These are phyloP conservation scores for Mycena olivaceomarginata DNA, from an alignment of 768 basidiomycete species.

Conservation along the genomic window DNA sequence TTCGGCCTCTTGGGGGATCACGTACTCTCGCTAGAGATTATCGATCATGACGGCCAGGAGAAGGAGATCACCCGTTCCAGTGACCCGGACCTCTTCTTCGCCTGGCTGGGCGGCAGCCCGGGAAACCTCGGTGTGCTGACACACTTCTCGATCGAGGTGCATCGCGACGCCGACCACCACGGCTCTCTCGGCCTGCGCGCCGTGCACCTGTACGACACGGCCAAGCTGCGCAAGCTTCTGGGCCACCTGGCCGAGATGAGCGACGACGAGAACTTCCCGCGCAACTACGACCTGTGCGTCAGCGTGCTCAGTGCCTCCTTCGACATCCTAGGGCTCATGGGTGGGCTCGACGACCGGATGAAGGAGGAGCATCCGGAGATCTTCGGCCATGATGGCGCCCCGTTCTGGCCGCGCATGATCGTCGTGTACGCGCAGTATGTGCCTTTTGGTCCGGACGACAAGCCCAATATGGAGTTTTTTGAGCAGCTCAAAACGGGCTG, in stretches of 20 bases:
- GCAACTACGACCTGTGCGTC: no score
- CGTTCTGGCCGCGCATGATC: constrained; percentile 35
- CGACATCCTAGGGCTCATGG: constrained; percentile 34
- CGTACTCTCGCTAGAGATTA: constrained; percentile 32
- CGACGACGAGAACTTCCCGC: constrained; percentile 15
- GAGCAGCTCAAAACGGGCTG: constrained; percentile 27
- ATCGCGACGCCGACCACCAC: constrained; percentile 30
- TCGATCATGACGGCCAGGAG: constrained; percentile 31
- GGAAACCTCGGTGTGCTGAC: constrained; percentile 10
- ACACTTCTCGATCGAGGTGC: constrained; percentile 33
- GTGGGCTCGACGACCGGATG: constrained; percentile 35
- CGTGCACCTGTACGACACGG: constrained; percentile 36
- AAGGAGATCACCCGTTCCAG: constrained; percentile 21
- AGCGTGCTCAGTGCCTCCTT: not conserved
- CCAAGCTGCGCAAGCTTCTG: constrained; percentile 33
- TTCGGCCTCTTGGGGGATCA: constrained; percentile 35
- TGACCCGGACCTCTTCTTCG: no score
- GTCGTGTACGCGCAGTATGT: constrained; percentile 40
- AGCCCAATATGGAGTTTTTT: constrained; percentile 36
- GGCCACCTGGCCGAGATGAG: constrained; percentile 35
- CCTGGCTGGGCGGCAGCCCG: no score
- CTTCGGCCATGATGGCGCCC: constrained; percentile 23
- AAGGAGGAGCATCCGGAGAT: constrained; percentile 37
- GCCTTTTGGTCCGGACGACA: constrained; percentile 30
- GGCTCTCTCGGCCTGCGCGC: constrained; percentile 33